Percentiles rank a stretch among this genome's conserved stretches.
Evolutionary conservation across 179 eudicot species (phyloP).

Genomic region (Amaranthus tricolor): DNA sequence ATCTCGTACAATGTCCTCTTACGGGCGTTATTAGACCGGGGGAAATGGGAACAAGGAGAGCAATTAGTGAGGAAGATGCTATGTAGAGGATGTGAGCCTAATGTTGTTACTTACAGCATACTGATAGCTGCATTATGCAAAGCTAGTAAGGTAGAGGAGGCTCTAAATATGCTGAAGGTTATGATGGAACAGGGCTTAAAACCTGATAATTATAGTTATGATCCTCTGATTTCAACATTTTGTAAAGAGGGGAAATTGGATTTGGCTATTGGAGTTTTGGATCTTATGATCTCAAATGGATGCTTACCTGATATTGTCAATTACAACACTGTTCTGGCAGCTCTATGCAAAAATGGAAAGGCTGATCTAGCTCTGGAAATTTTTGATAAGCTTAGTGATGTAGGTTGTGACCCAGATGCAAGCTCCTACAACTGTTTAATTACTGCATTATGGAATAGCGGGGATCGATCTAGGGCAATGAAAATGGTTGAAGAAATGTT

Average conservation of each 20-base stretch:
- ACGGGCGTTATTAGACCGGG: conserved; percentile 44
- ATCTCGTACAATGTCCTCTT: conserved; percentile 61
- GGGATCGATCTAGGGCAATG: conserved; percentile 45
- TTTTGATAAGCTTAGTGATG: conserved; percentile 46
- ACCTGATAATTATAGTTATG: conserved; percentile 58
- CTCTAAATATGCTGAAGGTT: conserved; percentile 38
- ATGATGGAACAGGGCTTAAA: conserved; percentile 56
- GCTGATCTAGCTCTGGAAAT: conserved; percentile 53
- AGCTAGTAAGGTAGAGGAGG: conserved; percentile 48
- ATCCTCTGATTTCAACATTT: conserved; percentile 57
- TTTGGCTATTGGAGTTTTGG: conserved; percentile 51
- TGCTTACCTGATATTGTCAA: conserved; percentile 64
- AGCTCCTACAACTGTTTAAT: conserved; percentile 62
- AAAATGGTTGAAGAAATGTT: conserved; percentile 52
- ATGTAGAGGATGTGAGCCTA: conserved; percentile 45
- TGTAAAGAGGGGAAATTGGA: conserved; percentile 58
- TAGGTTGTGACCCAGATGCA: conserved; percentile 65
- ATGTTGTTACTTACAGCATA: conserved; percentile 57
- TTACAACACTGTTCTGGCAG: conserved; percentile 55
- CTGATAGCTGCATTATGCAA: conserved; percentile 56
- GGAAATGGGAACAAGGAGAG: conserved; percentile 59
- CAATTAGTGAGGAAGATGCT: conserved; percentile 54
- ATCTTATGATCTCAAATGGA: conserved; percentile 56
- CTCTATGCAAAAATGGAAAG: conserved; percentile 60
- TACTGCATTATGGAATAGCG: conserved; percentile 55